Conservation (phyloP, 306 rosid genomes). For the Inga laurina region DNA sequence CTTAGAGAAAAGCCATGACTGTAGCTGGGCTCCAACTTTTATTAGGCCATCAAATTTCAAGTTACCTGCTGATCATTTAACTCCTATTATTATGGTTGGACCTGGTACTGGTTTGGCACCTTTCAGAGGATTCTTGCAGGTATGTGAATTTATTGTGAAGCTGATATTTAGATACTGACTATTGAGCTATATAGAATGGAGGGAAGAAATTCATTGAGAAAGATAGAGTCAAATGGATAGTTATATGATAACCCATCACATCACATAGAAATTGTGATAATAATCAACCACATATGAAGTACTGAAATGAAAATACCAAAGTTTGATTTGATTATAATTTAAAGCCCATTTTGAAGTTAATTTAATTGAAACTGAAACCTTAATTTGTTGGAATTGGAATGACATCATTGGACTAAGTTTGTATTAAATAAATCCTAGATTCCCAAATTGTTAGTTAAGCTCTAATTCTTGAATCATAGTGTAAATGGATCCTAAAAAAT, state of each 20-base stretch:
- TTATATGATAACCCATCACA: not conserved
- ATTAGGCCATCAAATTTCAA: conserved; percentile 91
- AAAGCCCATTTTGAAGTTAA: not conserved
- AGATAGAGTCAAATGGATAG: not conserved
- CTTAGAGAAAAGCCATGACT: conserved; percentile 64
- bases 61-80: conserved; percentile 71
- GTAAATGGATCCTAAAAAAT: not conserved
- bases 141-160: conserved; percentile 35
- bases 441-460: conserved; percentile 6
- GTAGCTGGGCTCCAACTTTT: conserved; percentile 92
- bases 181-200: not conserved
- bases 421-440: not conserved
- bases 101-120: conserved; percentile 99
- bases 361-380: not conserved
- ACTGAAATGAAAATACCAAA: conserved; percentile 17
- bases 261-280: not conserved
- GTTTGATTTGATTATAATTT: conserved; percentile 16
- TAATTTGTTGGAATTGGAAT: not conserved
- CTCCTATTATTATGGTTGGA: conserved; percentile 87
- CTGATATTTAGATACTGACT: not conserved
- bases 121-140: conserved; percentile 98
- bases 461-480: not conserved
- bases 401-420: not conserved
- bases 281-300: not conserved
- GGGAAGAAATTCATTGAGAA: not conserved